Conservation (phyloP, 2,329 filamentous ascomycete species). For the Sporothrix humicola region DNA sequence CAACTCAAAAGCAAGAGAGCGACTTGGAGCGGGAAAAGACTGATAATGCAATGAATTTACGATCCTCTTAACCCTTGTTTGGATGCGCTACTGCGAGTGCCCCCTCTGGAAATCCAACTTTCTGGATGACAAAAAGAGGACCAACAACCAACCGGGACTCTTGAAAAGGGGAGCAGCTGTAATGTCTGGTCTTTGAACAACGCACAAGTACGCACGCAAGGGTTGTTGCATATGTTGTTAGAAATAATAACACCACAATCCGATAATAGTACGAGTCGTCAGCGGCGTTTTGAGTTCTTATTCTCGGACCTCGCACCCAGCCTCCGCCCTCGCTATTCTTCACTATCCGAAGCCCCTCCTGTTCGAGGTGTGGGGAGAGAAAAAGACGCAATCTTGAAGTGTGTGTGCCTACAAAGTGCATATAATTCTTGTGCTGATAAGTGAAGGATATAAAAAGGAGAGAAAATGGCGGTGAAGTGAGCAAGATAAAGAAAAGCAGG, state of each 20-base stretch:
- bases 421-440: too few relatives aligned
- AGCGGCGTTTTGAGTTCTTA: not conserved
- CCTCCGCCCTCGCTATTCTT: constrained; percentile 5
- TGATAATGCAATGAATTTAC: constrained; percentile 23
- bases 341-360: not conserved
- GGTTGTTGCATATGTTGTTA: not conserved
- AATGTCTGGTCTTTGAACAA: too few relatives aligned
- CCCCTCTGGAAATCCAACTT: not conserved
- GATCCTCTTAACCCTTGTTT: constrained; percentile 3
- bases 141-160: not conserved
- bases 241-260: not conserved
- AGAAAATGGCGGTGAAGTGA: constrained; percentile 15
- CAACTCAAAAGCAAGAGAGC: not conserved
- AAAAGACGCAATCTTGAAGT: not conserved
- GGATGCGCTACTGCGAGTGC: constrained; percentile 18
- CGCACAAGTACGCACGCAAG: not conserved
- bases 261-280: not conserved
- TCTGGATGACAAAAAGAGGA: not conserved
- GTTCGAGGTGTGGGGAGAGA: not conserved
- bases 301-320: not conserved
- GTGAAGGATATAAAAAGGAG: not conserved
- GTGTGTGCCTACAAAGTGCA: too few relatives aligned
- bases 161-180: not conserved
- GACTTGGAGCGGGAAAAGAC: not conserved
- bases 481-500: not conserved